Evolutionary conservation across 163 green algal genomes (phyloP).

Genomic region (Picocystis sp.): DNA sequence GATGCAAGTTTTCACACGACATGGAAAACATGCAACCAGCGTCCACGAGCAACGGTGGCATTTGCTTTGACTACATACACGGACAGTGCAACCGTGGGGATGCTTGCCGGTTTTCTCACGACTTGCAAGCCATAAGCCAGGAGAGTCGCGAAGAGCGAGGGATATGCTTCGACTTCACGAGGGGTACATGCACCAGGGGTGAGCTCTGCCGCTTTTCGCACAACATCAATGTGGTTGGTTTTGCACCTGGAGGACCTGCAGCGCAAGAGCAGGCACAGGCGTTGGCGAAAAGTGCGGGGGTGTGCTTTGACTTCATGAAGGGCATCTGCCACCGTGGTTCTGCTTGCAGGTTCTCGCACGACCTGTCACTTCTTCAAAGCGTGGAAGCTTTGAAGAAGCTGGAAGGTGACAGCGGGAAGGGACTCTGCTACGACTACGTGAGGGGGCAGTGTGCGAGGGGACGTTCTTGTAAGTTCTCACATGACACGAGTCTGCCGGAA

Average conservation of each 20-base stretch:
- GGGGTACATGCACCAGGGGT: constrained; percentile 7
- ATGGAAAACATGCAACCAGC: constrained; percentile 4
- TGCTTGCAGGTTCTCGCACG: constrained; percentile 67
- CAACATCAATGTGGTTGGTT: not conserved
- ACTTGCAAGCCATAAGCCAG: constrained; percentile 28
- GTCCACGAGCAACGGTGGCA: no score
- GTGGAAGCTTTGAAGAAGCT: no score
- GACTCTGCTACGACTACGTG: constrained; percentile 66
- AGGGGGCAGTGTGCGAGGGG: constrained; percentile 51
- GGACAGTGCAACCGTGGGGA: not conserved
- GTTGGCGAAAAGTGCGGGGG: no score
- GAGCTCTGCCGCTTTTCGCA: constrained; percentile 12
- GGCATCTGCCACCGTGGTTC: constrained; percentile 50
- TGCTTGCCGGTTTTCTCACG: not conserved
- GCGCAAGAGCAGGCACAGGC: no score
- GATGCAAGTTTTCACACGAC: constrained; percentile 12
- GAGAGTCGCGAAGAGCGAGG: not conserved
- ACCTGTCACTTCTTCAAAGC: constrained; percentile 19
- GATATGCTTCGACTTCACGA: constrained; percentile 13
- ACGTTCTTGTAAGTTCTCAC: constrained; percentile 62
- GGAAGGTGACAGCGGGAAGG: no score
- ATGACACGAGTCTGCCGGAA: constrained; percentile 24
- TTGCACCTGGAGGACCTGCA: no score
- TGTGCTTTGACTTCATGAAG: constrained; percentile 71
- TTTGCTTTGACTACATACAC: constrained; percentile 1